Base-by-base conservation (phyloP, 768 basidiomycete genomes). In the Xerocomus potaroensis region DNA sequence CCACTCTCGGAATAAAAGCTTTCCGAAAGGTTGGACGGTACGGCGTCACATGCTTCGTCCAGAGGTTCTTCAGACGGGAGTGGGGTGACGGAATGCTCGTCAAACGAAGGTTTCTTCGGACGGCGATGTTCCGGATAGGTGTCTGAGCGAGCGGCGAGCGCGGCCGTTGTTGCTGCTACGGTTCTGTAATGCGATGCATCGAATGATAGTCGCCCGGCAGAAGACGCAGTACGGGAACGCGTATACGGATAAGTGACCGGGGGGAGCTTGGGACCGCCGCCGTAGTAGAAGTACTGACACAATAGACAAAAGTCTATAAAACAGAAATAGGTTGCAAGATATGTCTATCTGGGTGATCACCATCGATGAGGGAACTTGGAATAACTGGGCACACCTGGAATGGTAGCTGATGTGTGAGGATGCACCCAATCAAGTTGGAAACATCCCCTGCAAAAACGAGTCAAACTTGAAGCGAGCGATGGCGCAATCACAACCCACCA, bases 321-420 rank as follows among this genome's bases (percentile, higher is more conserved):
- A 59, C 88, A 86, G 62, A 97, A 99, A 65, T 99, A 99, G 0
- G 76, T 75, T 3, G 96, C 95, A 36, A 99, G 88, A 63, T 81
- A 90, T 33, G 81, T 95, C 91, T 96, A 46, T 39, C 5, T 18
- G 40, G 44, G 34, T 39, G 27, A 12, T 43, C 40, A 50, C 36
- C 34, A 27, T 54, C 56, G 19, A 42, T 16, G 45, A 41, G 21
- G 41, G 31, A 16, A 18, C 14, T 29, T 38, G 29, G 36, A 8
- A 23, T 43, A 37, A n/a, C 11, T 0, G 15, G 7, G 60, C 78
- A 57, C 65, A 91, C 92, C 70, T 98, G 95, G 66, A 99, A 98
- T 18, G 92, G 91, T 14, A 96, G 76, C 62, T 98, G 96, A 57
- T 86, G 78, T 3, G 96, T 98, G 45, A 99, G 72, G 49, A 97